Conservation (phyloP, 805 yeast species). For the Zygoascus flipseniorum region DNA sequence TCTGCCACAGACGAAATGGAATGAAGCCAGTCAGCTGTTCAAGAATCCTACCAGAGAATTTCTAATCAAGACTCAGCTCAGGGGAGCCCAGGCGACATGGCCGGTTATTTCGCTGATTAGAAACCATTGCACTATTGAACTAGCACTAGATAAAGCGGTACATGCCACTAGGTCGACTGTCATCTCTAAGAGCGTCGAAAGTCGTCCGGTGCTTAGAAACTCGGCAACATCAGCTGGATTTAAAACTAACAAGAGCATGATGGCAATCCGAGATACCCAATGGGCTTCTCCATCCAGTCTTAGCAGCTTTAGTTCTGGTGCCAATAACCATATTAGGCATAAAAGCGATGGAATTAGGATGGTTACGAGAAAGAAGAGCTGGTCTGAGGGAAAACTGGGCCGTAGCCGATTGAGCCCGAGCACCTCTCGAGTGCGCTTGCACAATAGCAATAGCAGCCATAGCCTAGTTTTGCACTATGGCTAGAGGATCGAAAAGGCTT, state of each 20-base stretch:
- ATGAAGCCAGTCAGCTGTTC: slow-evolving; percentile 55
- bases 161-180: slow-evolving; percentile 40
- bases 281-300: background rate
- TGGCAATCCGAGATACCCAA: background rate
- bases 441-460: background rate
- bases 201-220: background rate
- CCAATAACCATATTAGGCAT: background rate
- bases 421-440: background rate
- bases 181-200: slow-evolving; percentile 6
- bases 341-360: background rate
- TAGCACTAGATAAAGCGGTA: slow-evolving; percentile 76
- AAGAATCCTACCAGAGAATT: slow-evolving; percentile 78
- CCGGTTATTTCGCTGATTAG: slow-evolving; percentile 77
- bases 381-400: background rate
- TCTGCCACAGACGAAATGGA: slow-evolving; percentile 58
- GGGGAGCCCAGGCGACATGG: slow-evolving; percentile 94
- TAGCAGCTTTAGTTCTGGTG: background rate
- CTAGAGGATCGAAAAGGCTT: background rate
- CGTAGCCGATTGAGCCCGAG: background rate
- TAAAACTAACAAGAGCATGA: background rate
- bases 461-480: background rate
- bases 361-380: background rate
- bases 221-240: background rate
- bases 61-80: slow-evolving; percentile 53
- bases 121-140: slow-evolving; percentile 86